Base-by-base conservation (phyloP, 2,329 filamentous ascomycete genomes). In the Cordyceps militaris region DNA sequence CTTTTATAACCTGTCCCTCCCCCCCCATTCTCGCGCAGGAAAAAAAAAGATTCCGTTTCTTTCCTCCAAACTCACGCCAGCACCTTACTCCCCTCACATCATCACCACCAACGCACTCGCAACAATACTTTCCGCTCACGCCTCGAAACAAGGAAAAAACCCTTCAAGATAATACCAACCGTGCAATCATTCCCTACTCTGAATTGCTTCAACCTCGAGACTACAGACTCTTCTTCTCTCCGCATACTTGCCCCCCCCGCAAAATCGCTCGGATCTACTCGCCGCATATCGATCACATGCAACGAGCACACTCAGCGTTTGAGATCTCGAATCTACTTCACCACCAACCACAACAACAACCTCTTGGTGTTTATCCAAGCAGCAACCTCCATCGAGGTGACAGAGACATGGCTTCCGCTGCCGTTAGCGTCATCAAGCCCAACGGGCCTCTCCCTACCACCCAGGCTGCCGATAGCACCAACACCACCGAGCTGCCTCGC, bases 311-410 rank as follows among this genome's bases (percentile, higher is more conserved):
- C 68, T 87, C 86, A 65, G 84, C 85, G 71, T 84, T 87, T 75
- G 85, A 87, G 80, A 88, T 89, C 74, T 83, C 83, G 71, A 88
- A 83, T 79, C 83, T 89, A 70, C 82, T 90, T 69, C 89, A 89
- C 69, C 85, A 40, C 38, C n/a, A 40, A 40, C 38, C 38, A 40
- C 38, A 85, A 30, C 52, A 64, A 64, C 58, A 61, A 61, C 54
- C 55, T 16, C 59, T 64, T 43, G 61, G 63, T 61, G 64, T 67
- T 42, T 59, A 64, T 57, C 60, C 66, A 61, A 53, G 58, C 51
- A 61, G 62, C 26, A 64, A 60, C 58, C 43, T 66, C 61, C 66
- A 73, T 62, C 61, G 71, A 68, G 60, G 63, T 58, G 65, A 66
- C 67, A 65, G 64, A 65, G 75, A 80, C 64, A 83, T 83, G 80